phyloP scores from a whole-genome alignment of 2,329 filamentous ascomycete species.

The Colletotrichum echinochloae region DNA sequence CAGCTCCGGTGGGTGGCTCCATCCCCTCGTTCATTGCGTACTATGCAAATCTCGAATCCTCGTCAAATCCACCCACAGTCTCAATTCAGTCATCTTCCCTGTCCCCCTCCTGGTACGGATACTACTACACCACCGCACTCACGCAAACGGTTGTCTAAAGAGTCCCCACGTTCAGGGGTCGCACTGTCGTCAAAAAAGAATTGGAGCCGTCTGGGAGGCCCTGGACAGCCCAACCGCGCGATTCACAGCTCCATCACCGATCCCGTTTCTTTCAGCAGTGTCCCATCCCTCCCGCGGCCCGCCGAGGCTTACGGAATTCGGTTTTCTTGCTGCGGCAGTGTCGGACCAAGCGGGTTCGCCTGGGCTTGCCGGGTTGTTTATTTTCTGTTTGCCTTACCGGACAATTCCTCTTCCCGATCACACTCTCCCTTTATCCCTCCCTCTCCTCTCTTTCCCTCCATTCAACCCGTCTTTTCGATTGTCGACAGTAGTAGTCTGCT shows the following conservation, averaged over 20 bases:
- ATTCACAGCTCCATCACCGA: conserved; percentile 18
- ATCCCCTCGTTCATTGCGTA: not conserved
- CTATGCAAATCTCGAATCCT: not conserved
- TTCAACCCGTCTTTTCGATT: conserved; percentile 9
- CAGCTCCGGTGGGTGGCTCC: conserved; percentile 17
- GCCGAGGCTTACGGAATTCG: conserved; percentile 15
- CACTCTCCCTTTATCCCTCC: conserved; percentile 1
- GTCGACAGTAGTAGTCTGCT: conserved; percentile 16
- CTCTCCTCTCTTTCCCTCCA: not conserved
- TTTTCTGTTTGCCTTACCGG: not conserved
- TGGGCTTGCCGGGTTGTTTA: not conserved
- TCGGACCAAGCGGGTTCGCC: not conserved
- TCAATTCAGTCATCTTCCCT: conserved; percentile 36
- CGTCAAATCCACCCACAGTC: not conserved
- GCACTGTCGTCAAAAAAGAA: conserved; percentile 17
- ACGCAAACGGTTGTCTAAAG: not conserved
- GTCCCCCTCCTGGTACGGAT: not conserved
- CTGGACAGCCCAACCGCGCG: conserved; percentile 10
- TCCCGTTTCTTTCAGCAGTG: conserved; percentile 5
- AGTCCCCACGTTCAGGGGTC: conserved; percentile 6
- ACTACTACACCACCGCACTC: not conserved
- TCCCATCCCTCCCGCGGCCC: conserved; percentile 14
- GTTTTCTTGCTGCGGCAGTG: not conserved
- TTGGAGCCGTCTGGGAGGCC: not conserved
- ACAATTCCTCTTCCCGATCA: conserved; percentile 15